A percentile compares a stretch with the other conserved stretches of the same genome.
Evolutionary conservation across 495 filamentous ascomycete species (phyloP).

Genomic region (Aspergillus asperescens): DNA sequence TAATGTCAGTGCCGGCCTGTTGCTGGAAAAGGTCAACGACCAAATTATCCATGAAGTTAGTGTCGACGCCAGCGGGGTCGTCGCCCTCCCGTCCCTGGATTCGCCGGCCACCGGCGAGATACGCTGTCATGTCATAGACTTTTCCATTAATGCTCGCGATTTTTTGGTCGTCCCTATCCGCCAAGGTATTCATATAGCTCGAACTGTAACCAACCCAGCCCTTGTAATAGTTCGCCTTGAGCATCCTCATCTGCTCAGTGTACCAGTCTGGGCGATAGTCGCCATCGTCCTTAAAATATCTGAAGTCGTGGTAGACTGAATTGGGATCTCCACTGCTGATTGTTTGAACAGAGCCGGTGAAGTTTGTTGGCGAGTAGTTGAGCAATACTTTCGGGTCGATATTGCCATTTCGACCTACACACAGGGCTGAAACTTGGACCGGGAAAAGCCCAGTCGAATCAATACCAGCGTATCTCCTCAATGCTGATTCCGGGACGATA

Average conservation of each 20-base stretch:
- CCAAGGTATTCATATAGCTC: slow-evolving; percentile 68
- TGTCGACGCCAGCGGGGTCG: slow-evolving; percentile 48
- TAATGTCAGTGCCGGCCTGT: slow-evolving; percentile 72
- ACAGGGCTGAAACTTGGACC: slow-evolving; percentile 88
- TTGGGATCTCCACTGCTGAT: slow-evolving; percentile 67
- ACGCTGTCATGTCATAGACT: slow-evolving; percentile 90
- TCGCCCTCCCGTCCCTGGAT: slow-evolving; percentile 50
- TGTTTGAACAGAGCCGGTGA: slow-evolving; percentile 56
- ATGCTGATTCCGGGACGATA: slow-evolving; percentile 58
- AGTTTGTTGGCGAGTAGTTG: slow-evolving; percentile 74
- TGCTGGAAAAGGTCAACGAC: slow-evolving; percentile 74
- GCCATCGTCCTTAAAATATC: slow-evolving; percentile 73
- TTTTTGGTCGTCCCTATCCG: slow-evolving; percentile 52
- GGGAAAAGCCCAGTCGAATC: slow-evolving; percentile 90
- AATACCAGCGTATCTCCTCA: slow-evolving; percentile 75
- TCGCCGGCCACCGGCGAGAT: slow-evolving; percentile 69
- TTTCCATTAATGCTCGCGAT: slow-evolving; percentile 76
- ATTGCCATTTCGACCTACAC: slow-evolving; percentile 63
- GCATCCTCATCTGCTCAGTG: slow-evolving; percentile 70
- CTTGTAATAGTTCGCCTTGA: slow-evolving; percentile 76
- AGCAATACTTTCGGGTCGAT: slow-evolving; percentile 70
- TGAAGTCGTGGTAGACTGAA: slow-evolving; percentile 86
- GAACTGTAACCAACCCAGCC: slow-evolving; percentile 83
- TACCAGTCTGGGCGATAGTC: slow-evolving; percentile 88
- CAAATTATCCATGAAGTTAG: slow-evolving; percentile 74